Percentiles rank a stretch among this genome's conserved stretches.
Conservation (phyloP, 805 yeast genomes). For the Candida nitratophila region DNA sequence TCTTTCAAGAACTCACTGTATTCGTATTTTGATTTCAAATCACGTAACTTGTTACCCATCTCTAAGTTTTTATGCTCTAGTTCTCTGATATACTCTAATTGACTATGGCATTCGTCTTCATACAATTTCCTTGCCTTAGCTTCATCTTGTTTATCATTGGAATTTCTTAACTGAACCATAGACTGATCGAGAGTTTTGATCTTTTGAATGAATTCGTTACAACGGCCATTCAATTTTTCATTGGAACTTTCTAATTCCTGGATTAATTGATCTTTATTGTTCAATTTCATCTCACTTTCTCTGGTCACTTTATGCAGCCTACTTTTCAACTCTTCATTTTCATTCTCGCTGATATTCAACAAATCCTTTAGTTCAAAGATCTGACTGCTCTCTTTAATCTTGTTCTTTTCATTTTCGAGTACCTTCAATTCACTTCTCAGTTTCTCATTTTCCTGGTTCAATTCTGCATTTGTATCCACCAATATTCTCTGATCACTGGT, state of each 20-base stretch:
- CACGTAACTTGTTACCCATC: constrained; percentile 45
- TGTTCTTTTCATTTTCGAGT: background rate
- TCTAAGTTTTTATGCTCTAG: constrained; percentile 46
- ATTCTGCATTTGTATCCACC: constrained; percentile 26
- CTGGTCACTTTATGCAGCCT: background rate
- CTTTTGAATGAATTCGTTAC: constrained; percentile 14
- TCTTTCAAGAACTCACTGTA: constrained; percentile 48
- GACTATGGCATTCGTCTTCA: constrained; percentile 28
- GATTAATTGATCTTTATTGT: background rate
- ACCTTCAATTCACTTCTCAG: constrained; percentile 22
- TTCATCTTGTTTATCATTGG: constrained; percentile 11
- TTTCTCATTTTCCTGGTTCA: constrained; percentile 1
- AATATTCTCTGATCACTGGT: constrained; percentile 8
- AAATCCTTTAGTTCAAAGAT: constrained; percentile 1
- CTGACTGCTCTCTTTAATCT: background rate
- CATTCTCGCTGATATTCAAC: constrained; percentile 17
- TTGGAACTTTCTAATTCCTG: constrained; percentile 1
- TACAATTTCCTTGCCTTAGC: constrained; percentile 24
- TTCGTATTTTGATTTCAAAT: constrained; percentile 37
- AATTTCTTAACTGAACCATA: constrained; percentile 5
- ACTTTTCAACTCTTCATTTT: constrained; percentile 3
- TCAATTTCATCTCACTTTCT: background rate
- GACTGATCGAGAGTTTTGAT: constrained; percentile 7
- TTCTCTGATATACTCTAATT: constrained; percentile 36
- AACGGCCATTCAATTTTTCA: constrained; percentile 7